phyloP scores from a whole-genome alignment of 352 stramenopile species.

The Phytophthora parvispora region DNA sequence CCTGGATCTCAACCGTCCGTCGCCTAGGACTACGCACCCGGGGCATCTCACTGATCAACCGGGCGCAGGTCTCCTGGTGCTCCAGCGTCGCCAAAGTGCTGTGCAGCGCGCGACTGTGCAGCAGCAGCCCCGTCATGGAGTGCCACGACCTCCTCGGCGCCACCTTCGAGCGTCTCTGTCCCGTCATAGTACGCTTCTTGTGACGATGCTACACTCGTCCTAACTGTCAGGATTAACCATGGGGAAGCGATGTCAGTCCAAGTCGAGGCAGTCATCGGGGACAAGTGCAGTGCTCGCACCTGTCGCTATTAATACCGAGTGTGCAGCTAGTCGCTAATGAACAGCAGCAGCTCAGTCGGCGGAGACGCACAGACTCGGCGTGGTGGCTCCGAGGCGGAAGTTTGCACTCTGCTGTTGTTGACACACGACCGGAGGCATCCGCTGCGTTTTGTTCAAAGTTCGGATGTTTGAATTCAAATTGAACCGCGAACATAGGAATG shows the following conservation, averaged over 20 bases:
- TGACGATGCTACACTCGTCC: background rate
- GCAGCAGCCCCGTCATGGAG: slow-evolving; percentile 41
- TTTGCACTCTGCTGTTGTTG: slow-evolving; percentile 32
- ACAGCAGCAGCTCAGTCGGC: no score
- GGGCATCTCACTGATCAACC: slow-evolving; percentile 20
- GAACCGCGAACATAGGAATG: slow-evolving; percentile 3
- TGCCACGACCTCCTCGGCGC: slow-evolving; percentile 38
- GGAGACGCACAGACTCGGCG: background rate
- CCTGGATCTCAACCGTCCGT: slow-evolving; percentile 9
- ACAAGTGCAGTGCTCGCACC: background rate
- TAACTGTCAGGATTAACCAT: no score
- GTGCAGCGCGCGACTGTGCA: slow-evolving; percentile 51
- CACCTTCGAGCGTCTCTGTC: slow-evolving; percentile 52
- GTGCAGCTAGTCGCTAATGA: no score
- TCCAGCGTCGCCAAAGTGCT: slow-evolving; percentile 40
- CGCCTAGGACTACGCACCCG: slow-evolving; percentile 15
- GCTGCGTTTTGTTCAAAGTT: slow-evolving; percentile 14
- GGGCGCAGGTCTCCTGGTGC: slow-evolving; percentile 47
- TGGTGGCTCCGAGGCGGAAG: slow-evolving; percentile 22
- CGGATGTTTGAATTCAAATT: slow-evolving; percentile 46
- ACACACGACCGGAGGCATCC: background rate
- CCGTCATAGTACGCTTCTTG: slow-evolving; percentile 15
- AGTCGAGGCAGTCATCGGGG: background rate
- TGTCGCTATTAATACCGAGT: background rate
- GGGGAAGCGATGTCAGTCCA: background rate